Conservation (phyloP, 257 asterid genomes). For the Solanum pennellii region DNA sequence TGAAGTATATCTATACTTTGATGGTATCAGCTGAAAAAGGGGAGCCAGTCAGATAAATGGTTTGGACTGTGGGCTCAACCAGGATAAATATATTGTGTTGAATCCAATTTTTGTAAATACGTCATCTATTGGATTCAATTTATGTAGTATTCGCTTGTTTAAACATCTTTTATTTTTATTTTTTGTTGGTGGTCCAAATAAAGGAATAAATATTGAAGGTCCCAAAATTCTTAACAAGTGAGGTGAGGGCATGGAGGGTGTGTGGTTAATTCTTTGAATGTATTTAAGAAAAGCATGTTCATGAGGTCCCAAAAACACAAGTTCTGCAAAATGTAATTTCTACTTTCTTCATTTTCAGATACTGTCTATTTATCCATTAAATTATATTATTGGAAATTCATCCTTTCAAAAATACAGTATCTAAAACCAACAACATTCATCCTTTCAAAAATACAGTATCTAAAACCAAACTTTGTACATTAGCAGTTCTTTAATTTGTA, state of each 20-base stretch:
- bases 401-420: neutral
- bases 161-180: neutral
- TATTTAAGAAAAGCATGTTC: neutral
- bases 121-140: neutral
- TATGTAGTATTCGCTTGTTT: neutral
- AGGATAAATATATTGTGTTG: no score
- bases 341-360: neutral
- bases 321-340: neutral
- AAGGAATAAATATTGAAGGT: constrained; percentile 11
- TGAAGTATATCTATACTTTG: neutral
- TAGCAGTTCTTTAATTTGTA: neutral
- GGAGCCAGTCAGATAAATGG: no score
- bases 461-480: neutral
- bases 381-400: neutral
- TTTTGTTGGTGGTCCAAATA: constrained; percentile 21
- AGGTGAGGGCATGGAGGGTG: neutral
- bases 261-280: neutral
- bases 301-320: constrained; percentile 5
- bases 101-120: neutral
- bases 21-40: neutral
- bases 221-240: constrained; percentile 7
- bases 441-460: neutral
- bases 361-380: neutral
- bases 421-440: neutral
- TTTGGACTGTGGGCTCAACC: neutral